Evolutionary conservation across 2,329 filamentous ascomycete species (phyloP).

Genomic region (Biscogniauxia sp.): DNA sequence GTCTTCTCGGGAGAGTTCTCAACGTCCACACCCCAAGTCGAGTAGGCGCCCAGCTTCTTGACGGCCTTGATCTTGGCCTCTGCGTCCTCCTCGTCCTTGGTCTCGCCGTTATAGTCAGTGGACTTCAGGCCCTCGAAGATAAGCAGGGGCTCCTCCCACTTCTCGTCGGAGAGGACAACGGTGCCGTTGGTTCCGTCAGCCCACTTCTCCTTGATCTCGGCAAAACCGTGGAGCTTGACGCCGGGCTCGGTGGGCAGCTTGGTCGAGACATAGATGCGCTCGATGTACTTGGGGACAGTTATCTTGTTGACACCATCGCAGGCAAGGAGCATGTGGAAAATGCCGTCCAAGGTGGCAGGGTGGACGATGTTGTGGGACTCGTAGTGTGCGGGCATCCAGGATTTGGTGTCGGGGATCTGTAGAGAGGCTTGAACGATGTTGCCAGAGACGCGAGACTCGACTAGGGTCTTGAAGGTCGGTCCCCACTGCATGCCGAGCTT

Average conservation of each 20-base stretch:
- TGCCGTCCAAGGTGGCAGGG: conserved; percentile 26
- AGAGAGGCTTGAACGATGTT: conserved; percentile 22
- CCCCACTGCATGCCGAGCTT: conserved; percentile 29
- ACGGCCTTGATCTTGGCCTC: conserved; percentile 24
- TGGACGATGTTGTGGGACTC: conserved; percentile 27
- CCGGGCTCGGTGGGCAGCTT: conserved; percentile 25
- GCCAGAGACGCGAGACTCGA: conserved; percentile 19
- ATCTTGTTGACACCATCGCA: conserved; percentile 27
- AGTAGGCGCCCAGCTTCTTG: conserved; percentile 25
- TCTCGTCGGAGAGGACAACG: conserved; percentile 28
- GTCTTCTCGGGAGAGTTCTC: conserved; percentile 26
- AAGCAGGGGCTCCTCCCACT: conserved; percentile 28
- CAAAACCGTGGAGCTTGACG: conserved; percentile 24
- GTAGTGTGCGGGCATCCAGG: conserved; percentile 24
- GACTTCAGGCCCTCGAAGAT: conserved; percentile 30
- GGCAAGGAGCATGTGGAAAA: conserved; percentile 28
- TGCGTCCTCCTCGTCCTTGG: conserved; percentile 20
- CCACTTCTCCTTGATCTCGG: conserved; percentile 28
- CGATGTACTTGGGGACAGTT: conserved; percentile 28
- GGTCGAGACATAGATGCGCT: conserved; percentile 26
- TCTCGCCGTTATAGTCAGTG: conserved; percentile 23
- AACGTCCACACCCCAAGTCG: conserved; percentile 28
- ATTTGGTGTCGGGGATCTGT: conserved; percentile 25
- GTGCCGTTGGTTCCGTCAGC: conserved; percentile 30
- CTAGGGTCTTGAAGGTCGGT: conserved; percentile 23